Percentiles rank a stretch among this genome's conserved stretches.
phyloP scores from a whole-genome alignment of 208 protist species.

The Trypanosoma grayi region DNA sequence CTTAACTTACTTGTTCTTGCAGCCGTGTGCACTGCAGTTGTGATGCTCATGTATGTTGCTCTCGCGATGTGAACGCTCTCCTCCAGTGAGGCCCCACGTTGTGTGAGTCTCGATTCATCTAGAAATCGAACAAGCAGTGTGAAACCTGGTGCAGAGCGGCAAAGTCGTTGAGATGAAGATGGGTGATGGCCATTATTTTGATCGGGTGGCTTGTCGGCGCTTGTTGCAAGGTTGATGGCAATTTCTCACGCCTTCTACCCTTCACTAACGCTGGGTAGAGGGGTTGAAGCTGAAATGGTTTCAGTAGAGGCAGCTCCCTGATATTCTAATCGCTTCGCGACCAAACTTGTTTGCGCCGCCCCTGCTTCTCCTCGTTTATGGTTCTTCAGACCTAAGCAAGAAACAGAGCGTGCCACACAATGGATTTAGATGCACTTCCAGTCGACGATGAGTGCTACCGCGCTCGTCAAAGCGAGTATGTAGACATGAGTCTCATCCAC shows the following conservation, averaged over 20 bases:
- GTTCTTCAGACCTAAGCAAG: not conserved
- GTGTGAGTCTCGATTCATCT: not conserved
- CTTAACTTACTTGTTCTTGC: not conserved
- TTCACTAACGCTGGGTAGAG: not conserved
- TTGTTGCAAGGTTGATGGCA: conserved; percentile 10
- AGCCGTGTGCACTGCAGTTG: not conserved
- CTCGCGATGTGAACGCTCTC: not conserved
- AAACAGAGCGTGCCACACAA: conserved; percentile 14
- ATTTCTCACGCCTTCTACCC: not conserved
- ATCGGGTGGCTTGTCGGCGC: conserved; percentile 34
- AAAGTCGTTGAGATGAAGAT: conserved; percentile 26
- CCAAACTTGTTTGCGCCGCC: not conserved
- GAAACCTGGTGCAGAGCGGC: conserved; percentile 13
- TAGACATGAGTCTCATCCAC: conserved; percentile 52
- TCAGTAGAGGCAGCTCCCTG: too few relatives aligned
- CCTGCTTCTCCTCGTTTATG: conserved; percentile 5
- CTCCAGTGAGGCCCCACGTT: not conserved
- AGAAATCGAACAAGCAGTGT: not conserved
- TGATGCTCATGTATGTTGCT: not conserved
- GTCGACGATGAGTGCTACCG: conserved; percentile 51
- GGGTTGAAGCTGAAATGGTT: too few relatives aligned
- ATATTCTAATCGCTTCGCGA: too few relatives aligned
- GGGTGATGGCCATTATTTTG: conserved; percentile 44
- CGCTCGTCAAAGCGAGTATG: conserved; percentile 63
- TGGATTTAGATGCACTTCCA: conserved; percentile 26